These are phyloP conservation scores for Kazachstania sp. DNA, from an alignment of 1,139 yeast genomes.

Conservation along the genomic window DNA sequence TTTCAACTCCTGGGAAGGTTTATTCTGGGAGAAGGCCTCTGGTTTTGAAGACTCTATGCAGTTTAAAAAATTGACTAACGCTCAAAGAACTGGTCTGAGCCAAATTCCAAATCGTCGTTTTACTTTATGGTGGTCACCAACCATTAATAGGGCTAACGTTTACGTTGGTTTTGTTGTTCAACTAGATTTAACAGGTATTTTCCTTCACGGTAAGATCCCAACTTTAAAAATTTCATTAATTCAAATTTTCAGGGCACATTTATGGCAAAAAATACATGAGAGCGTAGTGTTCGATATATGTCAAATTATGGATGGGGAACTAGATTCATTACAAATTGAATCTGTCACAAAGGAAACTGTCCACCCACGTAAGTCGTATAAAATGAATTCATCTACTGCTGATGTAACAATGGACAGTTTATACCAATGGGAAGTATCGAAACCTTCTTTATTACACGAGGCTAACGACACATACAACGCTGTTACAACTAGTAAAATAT, in stretches of 20 bases:
- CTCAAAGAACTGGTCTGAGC: conserved; percentile 93
- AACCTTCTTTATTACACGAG: conserved; percentile 71
- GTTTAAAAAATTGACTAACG: conserved; percentile 89
- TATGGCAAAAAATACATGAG: conserved; percentile 99
- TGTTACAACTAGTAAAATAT: conserved; percentile 54
- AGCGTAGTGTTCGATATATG: conserved; percentile 88
- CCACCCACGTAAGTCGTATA: conserved; percentile 94
- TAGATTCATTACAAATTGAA: conserved; percentile 76
- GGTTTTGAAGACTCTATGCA: conserved; percentile 96
- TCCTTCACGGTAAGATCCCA: conserved; percentile 95
- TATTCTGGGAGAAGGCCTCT: conserved; percentile 95
- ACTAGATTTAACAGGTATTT: conserved; percentile 91
- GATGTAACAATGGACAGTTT: conserved; percentile 74
- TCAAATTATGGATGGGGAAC: conserved; percentile 82
- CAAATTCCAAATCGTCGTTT: conserved; percentile 97
- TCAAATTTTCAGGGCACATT: conserved; percentile 94
- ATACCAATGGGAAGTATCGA: conserved; percentile 75
- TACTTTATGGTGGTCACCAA: conserved; percentile 99
- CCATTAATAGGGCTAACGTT: conserved; percentile 94
- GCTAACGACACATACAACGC: conserved; percentile 45
- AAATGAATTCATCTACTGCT: conserved; percentile 94
- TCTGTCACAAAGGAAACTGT: conserved; percentile 84
- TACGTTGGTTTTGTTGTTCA: conserved; percentile 97
- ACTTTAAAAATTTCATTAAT: conserved; percentile 90
- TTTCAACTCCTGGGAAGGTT: conserved; percentile 96